Evolutionary conservation across 129 eudicot genomes (phyloP).

Genomic region (Ambrosia artemisiifolia): DNA sequence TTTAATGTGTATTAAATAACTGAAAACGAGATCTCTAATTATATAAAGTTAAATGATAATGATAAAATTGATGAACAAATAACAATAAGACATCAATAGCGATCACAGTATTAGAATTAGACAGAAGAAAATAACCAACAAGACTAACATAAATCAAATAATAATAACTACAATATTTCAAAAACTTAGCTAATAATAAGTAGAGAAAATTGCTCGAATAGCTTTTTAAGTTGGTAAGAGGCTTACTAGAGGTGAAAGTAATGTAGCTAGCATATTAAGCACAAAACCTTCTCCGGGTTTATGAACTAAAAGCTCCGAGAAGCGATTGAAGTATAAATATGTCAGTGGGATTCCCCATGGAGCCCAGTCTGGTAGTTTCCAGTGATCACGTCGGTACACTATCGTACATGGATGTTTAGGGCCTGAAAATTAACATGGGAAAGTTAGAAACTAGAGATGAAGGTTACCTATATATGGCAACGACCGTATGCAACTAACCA

Average conservation of each 20-base stretch:
- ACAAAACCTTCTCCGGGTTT: conserved; percentile 62
- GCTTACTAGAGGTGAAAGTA: conserved; percentile 58
- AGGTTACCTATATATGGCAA: background rate
- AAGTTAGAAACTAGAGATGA: background rate
- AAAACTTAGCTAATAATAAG: too few relatives aligned
- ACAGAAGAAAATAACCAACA: too few relatives aligned
- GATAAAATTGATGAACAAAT: too few relatives aligned
- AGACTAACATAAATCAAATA: too few relatives aligned
- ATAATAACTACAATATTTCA: too few relatives aligned
- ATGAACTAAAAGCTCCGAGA: conserved; percentile 52
- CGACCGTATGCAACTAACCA: conserved; percentile 23
- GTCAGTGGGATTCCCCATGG: conserved; percentile 54
- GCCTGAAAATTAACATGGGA: conserved; percentile 29
- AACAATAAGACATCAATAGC: too few relatives aligned
- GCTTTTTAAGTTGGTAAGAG: background rate
- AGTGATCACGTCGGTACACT: conserved; percentile 42
- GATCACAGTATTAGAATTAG: too few relatives aligned
- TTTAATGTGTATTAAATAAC: too few relatives aligned
- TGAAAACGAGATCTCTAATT: too few relatives aligned
- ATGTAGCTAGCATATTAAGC: conserved; percentile 39
- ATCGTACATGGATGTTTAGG: conserved; percentile 44
- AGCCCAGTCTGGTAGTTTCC: conserved; percentile 45
- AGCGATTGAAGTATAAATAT: conserved; percentile 42
- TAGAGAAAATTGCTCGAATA: too few relatives aligned
- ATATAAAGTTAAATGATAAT: too few relatives aligned